Base-by-base conservation (phyloP, 2,329 filamentous ascomycete genomes). In the Rhexocercosporidium sp. region DNA sequence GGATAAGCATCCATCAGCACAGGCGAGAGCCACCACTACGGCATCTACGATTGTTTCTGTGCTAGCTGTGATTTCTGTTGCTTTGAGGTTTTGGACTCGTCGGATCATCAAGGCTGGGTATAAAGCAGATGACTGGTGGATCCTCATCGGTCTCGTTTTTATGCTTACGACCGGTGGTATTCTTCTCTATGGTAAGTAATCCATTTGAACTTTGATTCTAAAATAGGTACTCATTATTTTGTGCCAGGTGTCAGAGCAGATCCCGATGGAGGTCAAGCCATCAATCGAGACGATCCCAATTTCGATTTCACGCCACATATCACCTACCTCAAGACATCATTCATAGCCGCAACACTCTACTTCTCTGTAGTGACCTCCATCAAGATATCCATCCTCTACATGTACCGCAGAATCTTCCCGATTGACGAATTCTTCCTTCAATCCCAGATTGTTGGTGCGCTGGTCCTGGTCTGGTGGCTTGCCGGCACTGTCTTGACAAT, bases 291-390 rank as follows among this genome's bases (percentile, higher is more conserved):
- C 31, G 59, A 62, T 39, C 59, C 59, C 4, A 39, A 51, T 20
- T 62, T 62, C n/a, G 27, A 62, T 22, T 62, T 22, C 29, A 18
- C 41, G 3, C 29, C 12, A 8, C 59, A 62, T 18, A 31, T 20
- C 11, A 62, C 59, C n/a, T 62, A 62, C 14, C 44, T 62, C 44
- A 62, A 62, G 29, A 62, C 59, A 12, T 62, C 59, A 4, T 62
- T 62, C 44, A 62, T 62, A 25, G 44, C 59, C 8, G 59, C 59
- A 5, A 62, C 59, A 14, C 46, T 62, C 4, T 62, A 62, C 59
- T 62, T 62, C 59, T 62, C 59, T 6, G 46, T 62, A 2, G 59
- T 62, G 27, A 62, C 59, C 16, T 20, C 59, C n/a, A 62, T 62
- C 59, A 62, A 62, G 14, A 27, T 62, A 18, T 62, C 59, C 29